Evolutionary conservation across 768 basidiomycete species (phyloP).

Genomic region (Lactarius sp.): DNA sequence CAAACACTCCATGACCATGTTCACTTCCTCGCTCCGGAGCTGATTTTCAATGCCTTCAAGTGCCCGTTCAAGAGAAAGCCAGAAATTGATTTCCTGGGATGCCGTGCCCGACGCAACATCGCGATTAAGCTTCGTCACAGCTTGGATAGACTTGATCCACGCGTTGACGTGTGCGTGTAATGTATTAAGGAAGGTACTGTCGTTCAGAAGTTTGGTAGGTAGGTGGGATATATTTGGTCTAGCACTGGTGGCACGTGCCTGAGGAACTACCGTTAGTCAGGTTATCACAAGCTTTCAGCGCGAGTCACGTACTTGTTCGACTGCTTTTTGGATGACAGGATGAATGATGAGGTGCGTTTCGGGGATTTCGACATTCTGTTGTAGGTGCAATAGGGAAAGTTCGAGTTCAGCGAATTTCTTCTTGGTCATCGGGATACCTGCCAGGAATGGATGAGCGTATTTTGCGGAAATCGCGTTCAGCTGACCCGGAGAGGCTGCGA

Average conservation of each 20-base stretch:
- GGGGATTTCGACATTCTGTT: slow-evolving; percentile 99
- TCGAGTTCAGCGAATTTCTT: slow-evolving; percentile 99
- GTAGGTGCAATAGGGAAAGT: slow-evolving; percentile 86
- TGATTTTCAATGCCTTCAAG: slow-evolving; percentile 92
- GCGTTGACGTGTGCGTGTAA: slow-evolving; percentile 91
- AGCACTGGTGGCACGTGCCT: slow-evolving; percentile 46
- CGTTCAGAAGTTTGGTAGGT: slow-evolving; percentile 68
- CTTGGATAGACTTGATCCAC: slow-evolving; percentile 98
- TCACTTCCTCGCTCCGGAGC: slow-evolving; percentile 85
- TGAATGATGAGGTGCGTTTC: slow-evolving; percentile 93
- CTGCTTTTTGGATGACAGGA: slow-evolving; percentile 80
- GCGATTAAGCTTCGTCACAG: slow-evolving; percentile 90
- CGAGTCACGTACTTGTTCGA: slow-evolving; percentile 48
- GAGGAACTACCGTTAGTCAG: not conserved
- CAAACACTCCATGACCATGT: slow-evolving; percentile 89
- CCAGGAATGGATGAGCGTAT: not conserved
- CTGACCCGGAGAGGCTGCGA: not conserved
- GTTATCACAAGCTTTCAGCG: not conserved
- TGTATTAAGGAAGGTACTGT: slow-evolving; percentile 88
- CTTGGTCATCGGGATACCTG: slow-evolving; percentile 95
- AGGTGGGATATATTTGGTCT: slow-evolving; percentile 74
- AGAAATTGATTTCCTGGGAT: slow-evolving; percentile 98
- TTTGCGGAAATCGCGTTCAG: not conserved
- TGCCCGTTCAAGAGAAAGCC: slow-evolving; percentile 91
- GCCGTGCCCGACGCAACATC: slow-evolving; percentile 95